Percentiles rank a stretch among this genome's conserved stretches.
phyloP scores from a whole-genome alignment of 2,329 filamentous ascomycete genomes.

The Aureobasidium lini region DNA sequence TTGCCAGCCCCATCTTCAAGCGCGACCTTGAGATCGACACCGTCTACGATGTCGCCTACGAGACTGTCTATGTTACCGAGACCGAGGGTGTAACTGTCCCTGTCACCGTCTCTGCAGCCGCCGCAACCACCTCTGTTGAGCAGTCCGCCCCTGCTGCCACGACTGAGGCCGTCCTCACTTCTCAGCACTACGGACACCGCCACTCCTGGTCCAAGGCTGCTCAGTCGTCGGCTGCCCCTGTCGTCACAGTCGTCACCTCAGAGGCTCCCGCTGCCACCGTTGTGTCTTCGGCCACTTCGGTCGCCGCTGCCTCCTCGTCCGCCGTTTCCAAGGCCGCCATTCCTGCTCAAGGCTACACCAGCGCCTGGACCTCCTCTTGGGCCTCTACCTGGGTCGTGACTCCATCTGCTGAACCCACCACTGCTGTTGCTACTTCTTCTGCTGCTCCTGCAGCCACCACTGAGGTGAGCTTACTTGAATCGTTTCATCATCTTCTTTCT shows the following conservation, averaged over 20 bases:
- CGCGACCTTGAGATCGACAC: conserved; percentile 23
- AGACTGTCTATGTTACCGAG: conserved; percentile 29
- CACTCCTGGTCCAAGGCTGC: background rate
- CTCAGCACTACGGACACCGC: conserved; percentile 9
- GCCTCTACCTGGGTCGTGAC: conserved; percentile 7
- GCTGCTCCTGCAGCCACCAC: conserved; percentile 11
- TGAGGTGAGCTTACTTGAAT: conserved; percentile 10
- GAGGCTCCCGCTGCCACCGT: background rate
- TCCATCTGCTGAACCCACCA: conserved; percentile 6
- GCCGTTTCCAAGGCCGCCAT: background rate
- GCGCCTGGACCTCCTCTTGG: conserved; percentile 7
- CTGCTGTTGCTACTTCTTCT: conserved; percentile 13
- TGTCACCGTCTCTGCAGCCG: conserved; percentile 15
- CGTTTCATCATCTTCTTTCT: conserved; percentile 11
- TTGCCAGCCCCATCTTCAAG: conserved; percentile 28
- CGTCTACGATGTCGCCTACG: conserved; percentile 25
- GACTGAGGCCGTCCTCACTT: background rate
- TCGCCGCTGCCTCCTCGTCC: background rate
- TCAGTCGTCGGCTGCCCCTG: background rate
- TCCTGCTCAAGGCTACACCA: background rate
- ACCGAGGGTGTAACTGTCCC: conserved; percentile 21
- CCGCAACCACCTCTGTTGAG: conserved; percentile 14
- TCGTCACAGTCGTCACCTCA: background rate
- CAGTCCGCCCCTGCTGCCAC: conserved; percentile 9
- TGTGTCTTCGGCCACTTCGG: background rate